Conservation (phyloP, 176 grass and related monocot species). For the Stipa capillata region DNA sequence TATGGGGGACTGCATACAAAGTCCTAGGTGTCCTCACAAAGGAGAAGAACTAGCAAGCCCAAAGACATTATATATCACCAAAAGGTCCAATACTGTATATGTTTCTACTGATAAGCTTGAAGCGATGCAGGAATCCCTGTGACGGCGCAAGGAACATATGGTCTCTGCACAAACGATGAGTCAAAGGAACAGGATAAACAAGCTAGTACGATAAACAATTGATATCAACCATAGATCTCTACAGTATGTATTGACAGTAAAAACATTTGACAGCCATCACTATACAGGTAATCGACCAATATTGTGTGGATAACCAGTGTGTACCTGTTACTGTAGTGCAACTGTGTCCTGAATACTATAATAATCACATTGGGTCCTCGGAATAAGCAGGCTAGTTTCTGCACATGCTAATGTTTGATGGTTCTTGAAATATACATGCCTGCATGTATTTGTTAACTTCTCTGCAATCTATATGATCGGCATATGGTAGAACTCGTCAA, state of each 20-base stretch:
- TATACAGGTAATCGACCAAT: background rate
- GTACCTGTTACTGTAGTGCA: background rate
- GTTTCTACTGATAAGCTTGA: conserved; percentile 27
- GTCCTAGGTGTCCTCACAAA: background rate
- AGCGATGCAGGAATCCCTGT: conserved; percentile 27
- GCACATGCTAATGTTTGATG: background rate
- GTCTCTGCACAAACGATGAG: conserved; percentile 15
- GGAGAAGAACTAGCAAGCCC: background rate
- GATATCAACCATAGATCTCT: background rate
- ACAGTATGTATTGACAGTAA: background rate
- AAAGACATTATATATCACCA: background rate
- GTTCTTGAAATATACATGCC: background rate
- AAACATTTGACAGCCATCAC: background rate
- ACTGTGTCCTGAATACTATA: background rate
- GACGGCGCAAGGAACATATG: conserved; percentile 23
- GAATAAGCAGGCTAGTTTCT: background rate
- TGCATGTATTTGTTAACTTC: background rate
- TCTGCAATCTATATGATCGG: background rate
- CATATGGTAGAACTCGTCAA: no score
- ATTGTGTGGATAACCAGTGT: background rate
- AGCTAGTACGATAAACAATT: background rate
- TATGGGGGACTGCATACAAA: background rate
- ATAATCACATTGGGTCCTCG: background rate
- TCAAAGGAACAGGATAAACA: background rate
- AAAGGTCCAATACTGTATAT: background rate